Base-by-base conservation (phyloP, 164 flowering plant species). In the Magnolia kwangsiensis region DNA sequence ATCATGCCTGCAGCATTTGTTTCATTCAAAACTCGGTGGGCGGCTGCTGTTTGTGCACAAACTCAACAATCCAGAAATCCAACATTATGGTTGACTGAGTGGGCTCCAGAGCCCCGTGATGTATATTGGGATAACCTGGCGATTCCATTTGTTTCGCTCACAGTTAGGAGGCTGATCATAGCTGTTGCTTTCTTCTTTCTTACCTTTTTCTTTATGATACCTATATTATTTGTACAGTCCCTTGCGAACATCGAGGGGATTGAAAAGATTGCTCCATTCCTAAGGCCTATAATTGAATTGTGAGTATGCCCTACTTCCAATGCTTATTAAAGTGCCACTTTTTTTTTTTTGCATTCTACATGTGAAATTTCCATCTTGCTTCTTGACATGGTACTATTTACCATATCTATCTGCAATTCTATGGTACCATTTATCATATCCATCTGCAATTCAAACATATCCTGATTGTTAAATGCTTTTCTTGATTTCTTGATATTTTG, bases 41-140 rank as follows among this genome's bases (percentile, higher is more conserved):
- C 83, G 20, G 98, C 98, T 37, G 97, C 97, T 67, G 95, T 95
- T 69, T 95, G 97, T 85, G 95, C 98, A 63, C 98, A 95, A 81
- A 95, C 98, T 78, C 97, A 95, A 70, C 96, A 90, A 79, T 68
- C 92, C 20, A 86, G 92, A 78, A 91, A 95, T 76, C 98, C 98
- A 9, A 93, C 97, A 50, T 3, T 84, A 29, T 93, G 98, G 98
- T 80, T 95, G 78, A 95, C 98, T 10, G 93, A 91, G 23, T 91
- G 97, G 96, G 97, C 98, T 69, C 92, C 98, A 24, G 98, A 95
- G 76, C 97, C 98, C 1, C 88, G 96, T 45, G 97, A 93, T 81
- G 87, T 95, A 7, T 95, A 88, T 81, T 95, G 98, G 98, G 82
- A 84, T 7, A 91, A 93, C 78, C 80, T 95, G 75, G 92, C 97